Percentiles rank a stretch among this genome's conserved stretches.
These are phyloP conservation scores for Asterophora parasitica DNA, from an alignment of 768 basidiomycete species.

Conservation along the genomic window DNA sequence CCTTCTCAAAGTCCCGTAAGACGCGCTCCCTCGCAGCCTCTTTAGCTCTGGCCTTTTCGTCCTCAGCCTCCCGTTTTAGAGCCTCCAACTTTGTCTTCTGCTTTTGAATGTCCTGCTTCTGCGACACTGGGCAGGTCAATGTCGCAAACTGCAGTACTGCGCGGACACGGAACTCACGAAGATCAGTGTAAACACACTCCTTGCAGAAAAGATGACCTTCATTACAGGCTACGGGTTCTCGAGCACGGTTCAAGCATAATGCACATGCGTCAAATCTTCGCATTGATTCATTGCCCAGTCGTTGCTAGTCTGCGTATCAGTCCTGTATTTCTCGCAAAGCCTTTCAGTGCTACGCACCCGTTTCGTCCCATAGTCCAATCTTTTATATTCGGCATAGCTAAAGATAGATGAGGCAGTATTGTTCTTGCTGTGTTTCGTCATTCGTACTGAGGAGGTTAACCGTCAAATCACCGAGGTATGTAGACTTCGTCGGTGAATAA, in stretches of 20 bases:
- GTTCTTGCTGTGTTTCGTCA: slow-evolving; percentile 91
- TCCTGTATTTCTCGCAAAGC: neutral
- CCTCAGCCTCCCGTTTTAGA: slow-evolving; percentile 75
- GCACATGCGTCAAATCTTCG: slow-evolving; percentile 88
- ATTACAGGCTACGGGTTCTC: slow-evolving; percentile 78
- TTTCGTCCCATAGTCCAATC: slow-evolving; percentile 80
- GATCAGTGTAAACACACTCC: slow-evolving; percentile 87
- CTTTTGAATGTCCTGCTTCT: slow-evolving; percentile 91
- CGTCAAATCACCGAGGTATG: too few species aligned
- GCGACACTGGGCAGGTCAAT: slow-evolving; percentile 50
- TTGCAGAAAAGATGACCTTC: slow-evolving; percentile 95
- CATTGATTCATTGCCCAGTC: slow-evolving; percentile 90
- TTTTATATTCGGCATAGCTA: slow-evolving; percentile 86
- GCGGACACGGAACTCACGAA: slow-evolving; percentile 45
- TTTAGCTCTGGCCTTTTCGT: slow-evolving; percentile 63
- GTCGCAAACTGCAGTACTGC: neutral
- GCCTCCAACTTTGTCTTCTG: slow-evolving; percentile 77
- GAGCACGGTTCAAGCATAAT: slow-evolving; percentile 78
- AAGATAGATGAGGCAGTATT: slow-evolving; percentile 88
- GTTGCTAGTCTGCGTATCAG: slow-evolving; percentile 41
- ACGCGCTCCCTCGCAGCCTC: slow-evolving; percentile 85
- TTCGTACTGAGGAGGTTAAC: too few species aligned
- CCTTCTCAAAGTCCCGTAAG: slow-evolving; percentile 82
- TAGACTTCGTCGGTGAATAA: neutral
- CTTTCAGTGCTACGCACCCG: slow-evolving; percentile 37